Conservation (phyloP, 805 yeast genomes). For the Lachancea waltii region DNA sequence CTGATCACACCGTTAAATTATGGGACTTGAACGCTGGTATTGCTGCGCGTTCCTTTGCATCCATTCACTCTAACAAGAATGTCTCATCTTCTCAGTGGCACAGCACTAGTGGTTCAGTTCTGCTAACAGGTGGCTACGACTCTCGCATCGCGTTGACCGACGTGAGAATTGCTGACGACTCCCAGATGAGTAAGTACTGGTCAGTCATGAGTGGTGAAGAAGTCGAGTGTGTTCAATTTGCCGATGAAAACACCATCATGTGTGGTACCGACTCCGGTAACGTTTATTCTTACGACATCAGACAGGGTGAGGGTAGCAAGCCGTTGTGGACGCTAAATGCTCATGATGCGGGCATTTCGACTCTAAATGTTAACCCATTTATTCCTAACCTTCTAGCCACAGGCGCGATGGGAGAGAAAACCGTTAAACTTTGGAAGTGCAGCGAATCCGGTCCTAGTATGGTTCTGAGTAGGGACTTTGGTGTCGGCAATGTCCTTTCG, state of each 20-base stretch:
- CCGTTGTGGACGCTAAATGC: constrained; percentile 96
- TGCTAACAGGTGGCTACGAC: constrained; percentile 92
- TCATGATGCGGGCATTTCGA: constrained; percentile 88
- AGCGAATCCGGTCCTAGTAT: constrained; percentile 57
- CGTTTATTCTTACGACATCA: constrained; percentile 81
- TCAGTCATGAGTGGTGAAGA: constrained; percentile 65
- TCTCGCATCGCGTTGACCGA: constrained; percentile 75
- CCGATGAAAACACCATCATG: constrained; percentile 50
- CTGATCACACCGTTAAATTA: constrained; percentile 87
- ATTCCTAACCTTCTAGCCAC: constrained; percentile 74
- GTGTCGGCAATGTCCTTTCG: constrained; percentile 85
- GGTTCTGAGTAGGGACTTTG: constrained; percentile 87
- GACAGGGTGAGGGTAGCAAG: constrained; percentile 46
- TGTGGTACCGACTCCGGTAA: constrained; percentile 92
- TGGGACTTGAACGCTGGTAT: constrained; percentile 81
- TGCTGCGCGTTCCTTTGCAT: constrained; percentile 68
- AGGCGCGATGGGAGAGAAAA: constrained; percentile 86
- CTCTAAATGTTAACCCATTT: constrained; percentile 61
- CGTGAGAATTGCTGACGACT: constrained; percentile 64
- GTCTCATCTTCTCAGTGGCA: constrained; percentile 91
- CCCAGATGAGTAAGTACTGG: constrained; percentile 57
- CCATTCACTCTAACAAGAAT: constrained; percentile 67
- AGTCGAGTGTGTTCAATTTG: constrained; percentile 76
- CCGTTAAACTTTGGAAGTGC: constrained; percentile 82
- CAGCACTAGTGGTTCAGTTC: constrained; percentile 52